These are phyloP conservation scores for Lepidopterella palustris DNA, from an alignment of 495 filamentous ascomycete species.

Conservation along the genomic window DNA sequence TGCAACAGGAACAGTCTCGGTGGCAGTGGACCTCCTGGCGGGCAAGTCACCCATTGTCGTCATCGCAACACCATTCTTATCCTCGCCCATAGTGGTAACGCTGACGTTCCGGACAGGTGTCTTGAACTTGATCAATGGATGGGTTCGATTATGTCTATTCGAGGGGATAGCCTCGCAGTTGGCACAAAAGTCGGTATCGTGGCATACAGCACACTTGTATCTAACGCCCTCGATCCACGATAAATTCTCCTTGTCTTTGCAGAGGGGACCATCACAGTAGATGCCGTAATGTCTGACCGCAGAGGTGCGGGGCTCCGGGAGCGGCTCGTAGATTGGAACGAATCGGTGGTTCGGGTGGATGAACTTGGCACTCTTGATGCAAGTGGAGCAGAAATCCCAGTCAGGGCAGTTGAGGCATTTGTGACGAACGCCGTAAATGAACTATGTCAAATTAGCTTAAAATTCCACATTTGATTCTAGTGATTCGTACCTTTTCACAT, in stretches of 20 bases:
- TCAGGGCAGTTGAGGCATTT: conserved; percentile 97
- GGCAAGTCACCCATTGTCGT: conserved; percentile 60
- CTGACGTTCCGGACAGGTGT: conserved; percentile 83
- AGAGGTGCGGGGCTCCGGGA: conserved; percentile 48
- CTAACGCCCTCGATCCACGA: conserved; percentile 76
- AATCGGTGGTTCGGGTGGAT: conserved; percentile 85
- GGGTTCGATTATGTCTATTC: conserved; percentile 84
- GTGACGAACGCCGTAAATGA: conserved; percentile 83
- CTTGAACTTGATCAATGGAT: conserved; percentile 96
- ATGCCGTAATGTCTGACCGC: conserved; percentile 64
- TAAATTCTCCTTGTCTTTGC: conserved; percentile 50
- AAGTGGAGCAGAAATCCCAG: conserved; percentile 91
- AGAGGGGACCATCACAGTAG: conserved; percentile 93
- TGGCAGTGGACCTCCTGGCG: conserved; percentile 42
- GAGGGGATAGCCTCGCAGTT: conserved; percentile 82
- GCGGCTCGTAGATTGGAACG: conserved; percentile 74
- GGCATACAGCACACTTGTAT: conserved; percentile 96
- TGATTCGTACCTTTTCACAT: conserved; percentile 64
- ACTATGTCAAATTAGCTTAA: conserved; percentile 40
- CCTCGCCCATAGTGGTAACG: conserved; percentile 76
- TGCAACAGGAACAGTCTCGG: conserved; percentile 44
- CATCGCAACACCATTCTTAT: conserved; percentile 53
- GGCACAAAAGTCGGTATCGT: conserved; percentile 94
- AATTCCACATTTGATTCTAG: background rate
- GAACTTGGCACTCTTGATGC: conserved; percentile 56